phyloP scores from a whole-genome alignment of 768 basidiomycete species.

The Tricholoma bakamatsutake region DNA sequence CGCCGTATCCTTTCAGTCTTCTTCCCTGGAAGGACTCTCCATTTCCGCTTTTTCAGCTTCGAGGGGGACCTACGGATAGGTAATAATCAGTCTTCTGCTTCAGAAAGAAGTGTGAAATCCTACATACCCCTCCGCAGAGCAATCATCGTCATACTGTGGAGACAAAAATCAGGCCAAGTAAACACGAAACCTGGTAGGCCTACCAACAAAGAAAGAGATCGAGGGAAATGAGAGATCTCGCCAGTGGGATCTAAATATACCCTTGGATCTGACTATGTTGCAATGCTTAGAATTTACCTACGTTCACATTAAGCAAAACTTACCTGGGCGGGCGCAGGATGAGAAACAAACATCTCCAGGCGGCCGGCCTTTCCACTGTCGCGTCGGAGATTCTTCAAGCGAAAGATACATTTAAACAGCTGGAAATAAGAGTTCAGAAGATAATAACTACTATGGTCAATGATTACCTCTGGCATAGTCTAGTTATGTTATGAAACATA shows the following conservation, averaged over 20 bases:
- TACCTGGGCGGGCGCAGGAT: constrained; percentile 8
- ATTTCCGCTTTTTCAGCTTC: constrained; percentile 6
- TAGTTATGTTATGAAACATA: not conserved
- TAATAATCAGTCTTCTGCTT: not conserved
- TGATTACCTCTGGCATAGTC: constrained; percentile 19
- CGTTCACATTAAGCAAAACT: not conserved
- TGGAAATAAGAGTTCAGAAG: not conserved
- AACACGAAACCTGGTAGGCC: not conserved
- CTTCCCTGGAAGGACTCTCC: constrained; percentile 2
- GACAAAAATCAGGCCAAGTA: not conserved
- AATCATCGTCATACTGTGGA: constrained; percentile 7
- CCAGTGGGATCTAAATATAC: constrained; percentile 9
- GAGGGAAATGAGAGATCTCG: constrained; percentile 8
- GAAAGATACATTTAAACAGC: constrained; percentile 16
- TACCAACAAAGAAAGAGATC: constrained; percentile 11
- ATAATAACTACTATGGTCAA: not conserved
- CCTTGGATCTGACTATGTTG: constrained; percentile 9
- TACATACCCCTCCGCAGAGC: not conserved
- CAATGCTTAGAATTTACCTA: not conserved
- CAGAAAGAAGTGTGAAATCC: not conserved
- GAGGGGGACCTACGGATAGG: not conserved
- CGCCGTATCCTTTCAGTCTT: not conserved
- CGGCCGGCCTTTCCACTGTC: constrained; percentile 9
- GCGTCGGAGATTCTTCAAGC: constrained; percentile 8
- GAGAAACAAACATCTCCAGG: constrained; percentile 5